Base-by-base conservation (phyloP, 495 filamentous ascomycete species). In the Trichoderma virens region DNA sequence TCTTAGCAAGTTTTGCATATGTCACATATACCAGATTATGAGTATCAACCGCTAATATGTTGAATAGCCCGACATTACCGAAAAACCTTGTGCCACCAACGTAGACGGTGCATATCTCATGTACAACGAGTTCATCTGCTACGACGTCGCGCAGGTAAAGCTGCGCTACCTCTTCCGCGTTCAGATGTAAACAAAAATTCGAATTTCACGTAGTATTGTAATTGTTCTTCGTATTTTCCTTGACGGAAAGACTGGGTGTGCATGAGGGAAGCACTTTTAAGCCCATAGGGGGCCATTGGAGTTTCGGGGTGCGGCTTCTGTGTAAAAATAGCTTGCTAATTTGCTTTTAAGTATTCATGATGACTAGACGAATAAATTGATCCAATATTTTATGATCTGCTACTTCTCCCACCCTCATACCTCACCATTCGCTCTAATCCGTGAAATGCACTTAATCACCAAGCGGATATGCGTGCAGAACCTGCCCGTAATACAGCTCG, bases 51-150 rank as follows among this genome's bases (percentile, higher is more conserved):
- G n/a, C n/a, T n/a, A n/a, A n/a, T n/a, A n/a, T n/a, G n/a, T n/a
- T n/a, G n/a, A 66, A 16, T 16, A 83, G 80, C 83, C 83, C 54
- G 82, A 85, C 67, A 75, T 71, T 5, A 69, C 70, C 0, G 65
- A 74, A 2, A 31, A 34, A 8, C 79, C 82, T 3, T 75, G 74
- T 1, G 27, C 70, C 3, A 83, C 79, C 3, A 70, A 71, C 13
- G 66, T 78, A 8, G 18, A 59, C 0, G 64, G 67, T 31, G 70
- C 76, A 0, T 67, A 66, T 23, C 74, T 88, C 25, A 68, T 71
- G 5, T 88, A 87, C 70, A 88, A 88, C 68, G 86, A 89, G 79
- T 95, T 92, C 70, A 91, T 94, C 60, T 80, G 80, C 31, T 96
- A 96, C 68, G 85, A 93, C 70, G 80, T 91, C 9, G 78, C 86